Evolutionary conservation across 164 flowering plant genomes (phyloP).

Genomic region (Akebia trifoliata): DNA sequence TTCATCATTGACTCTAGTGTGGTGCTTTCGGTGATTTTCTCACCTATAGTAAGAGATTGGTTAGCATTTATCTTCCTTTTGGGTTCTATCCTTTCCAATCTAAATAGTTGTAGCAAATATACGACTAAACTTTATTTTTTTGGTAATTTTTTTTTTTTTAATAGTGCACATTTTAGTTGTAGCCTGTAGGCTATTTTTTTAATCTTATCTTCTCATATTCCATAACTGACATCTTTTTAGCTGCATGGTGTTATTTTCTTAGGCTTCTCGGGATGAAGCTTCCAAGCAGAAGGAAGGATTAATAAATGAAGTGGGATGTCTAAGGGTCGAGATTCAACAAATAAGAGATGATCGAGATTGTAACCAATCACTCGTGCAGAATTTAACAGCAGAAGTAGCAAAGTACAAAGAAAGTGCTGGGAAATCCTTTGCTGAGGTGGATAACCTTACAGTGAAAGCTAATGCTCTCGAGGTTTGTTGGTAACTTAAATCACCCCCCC

Average conservation of each 20-base stretch:
- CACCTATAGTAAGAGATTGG: too few species aligned
- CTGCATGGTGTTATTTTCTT: too few species aligned
- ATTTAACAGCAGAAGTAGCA: conserved; percentile 33
- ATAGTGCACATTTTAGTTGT: not conserved
- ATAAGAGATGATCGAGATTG: conserved; percentile 66
- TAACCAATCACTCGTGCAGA: conserved; percentile 30
- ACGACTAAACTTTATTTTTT: not conserved
- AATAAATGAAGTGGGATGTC: conserved; percentile 33
- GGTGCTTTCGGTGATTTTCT: too few species aligned
- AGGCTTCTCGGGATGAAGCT: conserved; percentile 57
- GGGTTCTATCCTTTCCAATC: too few species aligned
- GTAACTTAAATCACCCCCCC: not conserved
- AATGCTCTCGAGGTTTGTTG: conserved; percentile 61
- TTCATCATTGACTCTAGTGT: too few species aligned
- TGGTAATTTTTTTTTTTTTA: not conserved
- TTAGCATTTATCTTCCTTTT: too few species aligned
- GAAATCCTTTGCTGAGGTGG: conserved; percentile 44
- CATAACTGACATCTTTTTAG: too few species aligned
- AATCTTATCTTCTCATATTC: too few species aligned
- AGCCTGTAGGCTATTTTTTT: too few species aligned
- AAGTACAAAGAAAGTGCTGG: conserved; percentile 49
- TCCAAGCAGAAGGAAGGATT: conserved; percentile 44
- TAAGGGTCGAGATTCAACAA: conserved; percentile 49
- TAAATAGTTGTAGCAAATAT: too few species aligned
- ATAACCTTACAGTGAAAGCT: conserved; percentile 36